These are phyloP conservation scores for Yamadazyma triangularis DNA, from an alignment of 1,139 yeast genomes.

Conservation along the genomic window DNA sequence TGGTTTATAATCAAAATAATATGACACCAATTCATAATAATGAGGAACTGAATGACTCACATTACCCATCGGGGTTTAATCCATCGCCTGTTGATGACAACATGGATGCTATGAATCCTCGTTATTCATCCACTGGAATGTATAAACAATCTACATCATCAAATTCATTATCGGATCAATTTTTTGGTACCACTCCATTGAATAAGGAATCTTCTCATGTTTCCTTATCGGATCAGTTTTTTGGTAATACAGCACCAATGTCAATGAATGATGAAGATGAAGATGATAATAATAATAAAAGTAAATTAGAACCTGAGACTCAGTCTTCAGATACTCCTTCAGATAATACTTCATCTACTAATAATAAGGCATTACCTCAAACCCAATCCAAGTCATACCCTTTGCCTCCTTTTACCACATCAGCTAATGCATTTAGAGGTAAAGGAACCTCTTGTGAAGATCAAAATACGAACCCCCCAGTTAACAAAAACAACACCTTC, in stretches of 20 bases:
- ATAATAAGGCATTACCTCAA: background rate
- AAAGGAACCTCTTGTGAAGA: constrained; percentile 20
- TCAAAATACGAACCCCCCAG: constrained; percentile 6
- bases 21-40: constrained; percentile 16
- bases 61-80: constrained; percentile 18
- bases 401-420: constrained; percentile 44
- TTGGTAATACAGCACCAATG: constrained; percentile 4
- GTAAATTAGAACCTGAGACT: background rate
- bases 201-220: constrained; percentile 5
- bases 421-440: constrained; percentile 41
- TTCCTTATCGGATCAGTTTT: constrained; percentile 18
- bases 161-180: constrained; percentile 30
- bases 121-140: constrained; percentile 31
- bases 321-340: constrained; percentile 8
- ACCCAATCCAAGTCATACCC: constrained; percentile 28
- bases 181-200: constrained; percentile 22
- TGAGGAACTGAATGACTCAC: constrained; percentile 6
- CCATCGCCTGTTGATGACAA: constrained; percentile 26
- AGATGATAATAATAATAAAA: too few species aligned
- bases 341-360: constrained; percentile 8
- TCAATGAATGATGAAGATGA: background rate
- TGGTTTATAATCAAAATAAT: constrained; percentile 26
- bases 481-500: constrained; percentile 17
- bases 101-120: constrained; percentile 28
- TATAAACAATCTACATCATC: constrained; percentile 42